A percentile compares a stretch with the other conserved stretches of the same genome.
phyloP scores from a whole-genome alignment of 2,329 filamentous ascomycete genomes.

The Raffaelea arxii region DNA sequence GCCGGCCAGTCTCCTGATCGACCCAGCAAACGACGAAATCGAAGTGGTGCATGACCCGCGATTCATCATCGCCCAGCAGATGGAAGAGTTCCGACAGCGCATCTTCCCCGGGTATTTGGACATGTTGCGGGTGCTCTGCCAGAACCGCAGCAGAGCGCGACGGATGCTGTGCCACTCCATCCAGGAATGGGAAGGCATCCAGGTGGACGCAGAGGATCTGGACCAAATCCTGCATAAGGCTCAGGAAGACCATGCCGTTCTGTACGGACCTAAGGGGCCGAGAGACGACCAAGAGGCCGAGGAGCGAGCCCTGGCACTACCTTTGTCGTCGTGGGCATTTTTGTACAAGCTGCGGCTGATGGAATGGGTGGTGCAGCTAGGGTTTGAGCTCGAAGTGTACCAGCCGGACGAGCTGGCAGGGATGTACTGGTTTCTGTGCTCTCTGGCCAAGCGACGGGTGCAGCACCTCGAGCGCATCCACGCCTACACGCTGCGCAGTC shows the following conservation, averaged over 20 bases:
- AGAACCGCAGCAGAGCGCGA: constrained; percentile 85
- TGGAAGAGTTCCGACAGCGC: constrained; percentile 58
- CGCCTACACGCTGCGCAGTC: constrained; percentile 43
- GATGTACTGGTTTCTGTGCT: constrained; percentile 87
- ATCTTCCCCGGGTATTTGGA: constrained; percentile 69
- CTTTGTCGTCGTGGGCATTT: constrained; percentile 81
- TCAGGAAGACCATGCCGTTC: constrained; percentile 37
- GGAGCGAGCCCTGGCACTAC: constrained; percentile 54
- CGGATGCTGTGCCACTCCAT: constrained; percentile 80
- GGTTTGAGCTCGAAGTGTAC: constrained; percentile 90
- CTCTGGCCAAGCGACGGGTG: constrained; percentile 58
- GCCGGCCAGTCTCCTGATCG: constrained; percentile 59
- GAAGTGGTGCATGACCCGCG: constrained; percentile 66
- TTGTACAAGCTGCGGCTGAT: constrained; percentile 84
- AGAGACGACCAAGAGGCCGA: too few species aligned
- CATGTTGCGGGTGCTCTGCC: constrained; percentile 71
- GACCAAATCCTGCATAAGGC: constrained; percentile 57
- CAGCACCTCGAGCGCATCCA: constrained; percentile 66
- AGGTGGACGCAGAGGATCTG: constrained; percentile 70
- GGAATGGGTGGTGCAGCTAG: constrained; percentile 79
- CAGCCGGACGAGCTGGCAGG: constrained; percentile 71
- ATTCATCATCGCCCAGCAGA: constrained; percentile 60
- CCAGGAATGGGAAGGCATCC: constrained; percentile 47
- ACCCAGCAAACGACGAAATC: constrained; percentile 64
- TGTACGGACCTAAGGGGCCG: background rate